Conservation (phyloP, 352 stramenopile species). For the Aphanomyces cochlioides region DNA sequence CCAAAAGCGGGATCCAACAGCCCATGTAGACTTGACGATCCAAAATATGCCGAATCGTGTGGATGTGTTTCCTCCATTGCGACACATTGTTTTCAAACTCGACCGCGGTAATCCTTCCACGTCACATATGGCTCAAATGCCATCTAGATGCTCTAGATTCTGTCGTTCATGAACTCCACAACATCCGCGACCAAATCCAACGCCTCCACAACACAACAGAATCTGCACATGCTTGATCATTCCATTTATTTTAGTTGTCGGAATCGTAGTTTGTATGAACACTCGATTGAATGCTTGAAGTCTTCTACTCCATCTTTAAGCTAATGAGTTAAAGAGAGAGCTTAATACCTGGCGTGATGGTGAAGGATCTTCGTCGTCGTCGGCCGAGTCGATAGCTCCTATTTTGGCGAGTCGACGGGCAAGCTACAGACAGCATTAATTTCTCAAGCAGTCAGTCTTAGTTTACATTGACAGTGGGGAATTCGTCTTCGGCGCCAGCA, state of each 20-base stretch:
- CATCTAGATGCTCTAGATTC: constrained; percentile 3
- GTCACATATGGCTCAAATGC: background rate
- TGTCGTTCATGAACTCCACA: constrained; percentile 11
- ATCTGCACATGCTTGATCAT: background rate
- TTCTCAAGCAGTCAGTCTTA: background rate
- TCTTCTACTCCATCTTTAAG: constrained; percentile 10
- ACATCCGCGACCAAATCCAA: constrained; percentile 17
- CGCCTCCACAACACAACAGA: background rate
- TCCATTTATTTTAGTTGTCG: background rate
- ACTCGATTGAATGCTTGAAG: constrained; percentile 17
- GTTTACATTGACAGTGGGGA: constrained; percentile 56
- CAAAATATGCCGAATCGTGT: background rate
- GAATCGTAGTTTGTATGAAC: constrained; percentile 13
- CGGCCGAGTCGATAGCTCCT: constrained; percentile 48
- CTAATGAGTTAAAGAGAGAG: background rate
- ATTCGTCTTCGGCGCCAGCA: constrained; percentile 50
- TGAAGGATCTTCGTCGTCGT: constrained; percentile 38
- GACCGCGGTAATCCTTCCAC: background rate
- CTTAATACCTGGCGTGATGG: background rate
- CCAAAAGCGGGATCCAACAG: background rate
- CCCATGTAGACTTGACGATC: background rate
- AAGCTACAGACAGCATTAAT: constrained; percentile 41
- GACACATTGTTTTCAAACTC: constrained; percentile 1
- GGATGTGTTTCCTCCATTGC: constrained; percentile 5
- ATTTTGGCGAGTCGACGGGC: constrained; percentile 57